Evolutionary conservation across 2,329 filamentous ascomycete genomes (phyloP).

Genomic region (Esteya vermicola): DNA sequence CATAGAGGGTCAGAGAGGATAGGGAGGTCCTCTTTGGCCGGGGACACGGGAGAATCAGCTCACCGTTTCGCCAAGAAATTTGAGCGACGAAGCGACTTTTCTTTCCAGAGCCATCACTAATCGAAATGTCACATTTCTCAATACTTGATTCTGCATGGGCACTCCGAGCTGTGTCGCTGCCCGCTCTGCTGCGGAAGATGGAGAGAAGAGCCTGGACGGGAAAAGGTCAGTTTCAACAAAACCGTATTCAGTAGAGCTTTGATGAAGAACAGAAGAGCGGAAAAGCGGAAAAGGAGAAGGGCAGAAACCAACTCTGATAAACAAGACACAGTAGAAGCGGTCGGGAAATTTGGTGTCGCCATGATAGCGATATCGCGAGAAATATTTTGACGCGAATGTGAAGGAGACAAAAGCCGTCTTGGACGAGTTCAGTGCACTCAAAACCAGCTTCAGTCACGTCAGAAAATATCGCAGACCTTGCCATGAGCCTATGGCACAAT

Average conservation of each 20-base stretch:
- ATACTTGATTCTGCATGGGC: constrained; percentile 55
- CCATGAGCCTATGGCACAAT: too few relatives aligned
- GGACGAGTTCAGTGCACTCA: constrained; percentile 66
- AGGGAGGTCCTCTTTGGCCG: not conserved
- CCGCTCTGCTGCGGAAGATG: constrained; percentile 53
- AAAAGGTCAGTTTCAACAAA: too few relatives aligned
- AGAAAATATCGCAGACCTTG: too few relatives aligned
- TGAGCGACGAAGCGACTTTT: constrained; percentile 63
- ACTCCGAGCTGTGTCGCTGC: constrained; percentile 40
- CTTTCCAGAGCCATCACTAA: constrained; percentile 56
- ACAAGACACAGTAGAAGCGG: constrained; percentile 61
- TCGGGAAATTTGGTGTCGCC: constrained; percentile 34
- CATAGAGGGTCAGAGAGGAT: not conserved
- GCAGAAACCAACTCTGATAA: constrained; percentile 42
- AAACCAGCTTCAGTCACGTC: constrained; percentile 57
- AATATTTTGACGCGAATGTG: constrained; percentile 49
- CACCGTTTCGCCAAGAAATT: constrained; percentile 59
- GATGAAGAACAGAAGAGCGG: not conserved
- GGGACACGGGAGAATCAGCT: constrained; percentile 3
- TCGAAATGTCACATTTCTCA: constrained; percentile 58
- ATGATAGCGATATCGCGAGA: constrained; percentile 58
- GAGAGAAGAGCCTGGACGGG: constrained; percentile 60
- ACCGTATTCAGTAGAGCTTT: not conserved
- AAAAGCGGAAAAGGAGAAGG: too few relatives aligned
- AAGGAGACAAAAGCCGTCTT: constrained; percentile 69